Evolutionary conservation across 2,329 filamentous ascomycete genomes (phyloP).

Genomic region (Rugonectria rugulosa): DNA sequence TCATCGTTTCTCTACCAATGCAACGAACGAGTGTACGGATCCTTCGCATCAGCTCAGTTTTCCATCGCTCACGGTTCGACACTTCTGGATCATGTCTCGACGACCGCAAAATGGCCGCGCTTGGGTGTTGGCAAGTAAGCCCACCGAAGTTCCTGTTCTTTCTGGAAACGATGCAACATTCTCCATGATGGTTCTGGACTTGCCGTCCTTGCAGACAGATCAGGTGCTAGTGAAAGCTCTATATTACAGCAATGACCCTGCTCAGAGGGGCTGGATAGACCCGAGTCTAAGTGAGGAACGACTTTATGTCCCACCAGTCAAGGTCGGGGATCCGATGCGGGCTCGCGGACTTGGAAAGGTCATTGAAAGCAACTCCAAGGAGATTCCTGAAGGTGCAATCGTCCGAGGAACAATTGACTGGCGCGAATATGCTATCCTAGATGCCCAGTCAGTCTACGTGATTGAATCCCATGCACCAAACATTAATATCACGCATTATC

Average conservation of each 20-base stretch:
- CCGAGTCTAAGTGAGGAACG: slow-evolving; percentile 42
- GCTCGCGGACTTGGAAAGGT: slow-evolving; percentile 67
- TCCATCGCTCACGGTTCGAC: no score
- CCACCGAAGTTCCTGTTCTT: no score
- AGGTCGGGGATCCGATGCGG: slow-evolving; percentile 74
- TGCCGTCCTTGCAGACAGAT: no score
- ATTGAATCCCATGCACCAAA: slow-evolving; percentile 51
- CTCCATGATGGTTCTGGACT: no score
- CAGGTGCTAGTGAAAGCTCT: slow-evolving; percentile 65
- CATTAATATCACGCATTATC: no score
- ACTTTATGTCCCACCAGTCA: slow-evolving; percentile 73
- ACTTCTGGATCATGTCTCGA: no score
- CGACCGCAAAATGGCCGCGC: no score
- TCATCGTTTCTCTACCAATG: no score
- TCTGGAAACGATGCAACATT: no score
- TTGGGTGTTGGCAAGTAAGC: no score
- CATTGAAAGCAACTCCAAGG: slow-evolving; percentile 63
- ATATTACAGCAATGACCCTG: slow-evolving; percentile 76
- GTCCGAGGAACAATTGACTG: slow-evolving; percentile 67
- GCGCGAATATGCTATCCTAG: slow-evolving; percentile 70
- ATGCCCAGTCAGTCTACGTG: slow-evolving; percentile 57
- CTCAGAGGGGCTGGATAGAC: slow-evolving; percentile 76
- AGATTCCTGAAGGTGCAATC: slow-evolving; percentile 64
- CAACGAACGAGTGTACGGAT: no score
- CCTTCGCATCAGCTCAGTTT: no score